Evolutionary conservation across 345 rosid genomes (phyloP), one percentile per base, ranked within the genome.

Genomic region (Citrus unshiu): DNA sequence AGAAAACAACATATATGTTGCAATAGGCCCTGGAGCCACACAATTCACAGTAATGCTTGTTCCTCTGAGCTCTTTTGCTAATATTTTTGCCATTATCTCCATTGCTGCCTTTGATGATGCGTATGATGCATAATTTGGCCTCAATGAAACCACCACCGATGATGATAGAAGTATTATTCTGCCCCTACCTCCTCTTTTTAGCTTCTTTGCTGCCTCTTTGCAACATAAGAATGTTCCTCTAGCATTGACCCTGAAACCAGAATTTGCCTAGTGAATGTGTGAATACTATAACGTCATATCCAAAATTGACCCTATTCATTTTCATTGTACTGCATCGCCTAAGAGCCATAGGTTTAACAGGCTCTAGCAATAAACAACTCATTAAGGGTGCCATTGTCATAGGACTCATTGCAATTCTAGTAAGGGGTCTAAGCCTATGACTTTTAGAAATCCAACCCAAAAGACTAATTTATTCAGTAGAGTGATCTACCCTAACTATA

Each of bases 1-100:
- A 1, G 79, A 77, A 39, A 72, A 83, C 72, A 84, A 88, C 87
- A 88, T 68, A 3, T 86, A 87, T 0, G 88, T 85, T 27, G 81
- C 89, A 27, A 85, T 74, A 4, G 88, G 85, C 54, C 91, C 87
- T 7, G 91, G 88, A 14, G 88, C 85, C 71, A 88, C 88, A 14
- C 88, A 88, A 34, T 86, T 86, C 2, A 85, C 88, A 2, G 89
- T 81, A 21, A 85, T 88, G 39, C 81, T 77, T 4, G 79, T 80
- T 40, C 89, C 86, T 39, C 81, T 85, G 1, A 88, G 83, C 77
- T 88, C 89, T 75, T 86, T 86, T 2, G 92, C 90, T 12, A 89
- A 82, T 73, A 89, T 84, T 82, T 87, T 87, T 4, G 12, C 73
- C 90, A 87, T 84, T 10, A 88, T 12, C 72, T 89, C 89, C 65